phyloP scores from a whole-genome alignment of 148 eudicot genomes.

The Vaccinium vitisidaea region DNA sequence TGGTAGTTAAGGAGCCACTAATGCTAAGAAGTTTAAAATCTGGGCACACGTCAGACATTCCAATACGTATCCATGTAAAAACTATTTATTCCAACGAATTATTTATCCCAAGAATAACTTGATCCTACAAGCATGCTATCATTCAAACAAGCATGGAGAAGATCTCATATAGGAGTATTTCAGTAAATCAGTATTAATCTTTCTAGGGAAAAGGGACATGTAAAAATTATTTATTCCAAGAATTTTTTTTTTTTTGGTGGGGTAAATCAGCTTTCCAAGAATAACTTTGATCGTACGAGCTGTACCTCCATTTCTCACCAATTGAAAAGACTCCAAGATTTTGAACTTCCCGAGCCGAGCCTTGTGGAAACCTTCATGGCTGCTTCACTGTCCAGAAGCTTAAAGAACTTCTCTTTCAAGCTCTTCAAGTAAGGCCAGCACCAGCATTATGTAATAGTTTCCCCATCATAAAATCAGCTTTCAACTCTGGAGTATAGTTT shows the following conservation, averaged over 20 bases:
- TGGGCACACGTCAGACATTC: background rate
- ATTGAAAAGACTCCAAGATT: background rate
- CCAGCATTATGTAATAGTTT: background rate
- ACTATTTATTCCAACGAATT: too few species aligned
- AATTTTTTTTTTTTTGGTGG: too few species aligned
- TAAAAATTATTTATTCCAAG: background rate
- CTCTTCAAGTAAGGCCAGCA: background rate
- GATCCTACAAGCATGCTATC: too few species aligned
- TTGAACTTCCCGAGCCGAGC: background rate
- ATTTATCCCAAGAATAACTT: too few species aligned
- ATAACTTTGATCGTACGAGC: background rate
- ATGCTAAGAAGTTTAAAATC: background rate
- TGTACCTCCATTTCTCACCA: background rate
- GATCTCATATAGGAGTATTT: too few species aligned
- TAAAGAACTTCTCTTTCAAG: background rate
- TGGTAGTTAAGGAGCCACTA: background rate
- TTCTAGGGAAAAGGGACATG: background rate
- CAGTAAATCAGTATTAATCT: background rate
- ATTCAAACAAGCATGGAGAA: too few species aligned
- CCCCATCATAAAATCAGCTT: background rate
- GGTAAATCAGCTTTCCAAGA: background rate
- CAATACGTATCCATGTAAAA: background rate
- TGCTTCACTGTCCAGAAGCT: background rate
- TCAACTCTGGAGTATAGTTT: background rate
- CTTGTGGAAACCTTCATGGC: background rate